Evolutionary conservation across 306 rosid genomes (phyloP).

Genomic region (Ochetophila trinervis): DNA sequence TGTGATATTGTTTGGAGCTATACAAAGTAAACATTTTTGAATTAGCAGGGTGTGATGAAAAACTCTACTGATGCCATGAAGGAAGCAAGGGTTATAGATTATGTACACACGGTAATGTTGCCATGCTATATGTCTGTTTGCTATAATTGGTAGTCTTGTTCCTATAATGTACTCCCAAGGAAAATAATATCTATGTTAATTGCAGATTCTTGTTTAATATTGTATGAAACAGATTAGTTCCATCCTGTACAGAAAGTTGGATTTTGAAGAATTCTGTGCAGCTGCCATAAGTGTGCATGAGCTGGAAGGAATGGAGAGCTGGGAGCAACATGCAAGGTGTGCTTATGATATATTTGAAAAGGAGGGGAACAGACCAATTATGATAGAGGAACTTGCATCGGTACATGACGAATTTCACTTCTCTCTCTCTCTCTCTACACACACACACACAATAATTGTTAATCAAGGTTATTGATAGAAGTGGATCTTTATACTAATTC

Average conservation of each 20-base stretch:
- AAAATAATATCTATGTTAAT: slow-evolving; percentile 5
- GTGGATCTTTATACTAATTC: slow-evolving; percentile 11
- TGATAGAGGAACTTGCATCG: slow-evolving; percentile 90
- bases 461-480: neutral
- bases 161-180: slow-evolving; percentile 5
- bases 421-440: neutral
- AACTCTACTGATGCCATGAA: slow-evolving; percentile 71
- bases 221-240: slow-evolving; percentile 64
- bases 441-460: neutral
- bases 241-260: slow-evolving; percentile 66
- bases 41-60: slow-evolving; percentile 59
- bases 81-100: slow-evolving; percentile 70
- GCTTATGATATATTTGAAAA: slow-evolving; percentile 85
- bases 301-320: slow-evolving; percentile 67
- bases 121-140: slow-evolving; percentile 4
- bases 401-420: slow-evolving; percentile 33
- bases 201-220: slow-evolving; percentile 5
- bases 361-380: slow-evolving; percentile 80
- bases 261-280: slow-evolving; percentile 89
- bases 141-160: neutral
- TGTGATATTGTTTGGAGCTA: slow-evolving; percentile 15
- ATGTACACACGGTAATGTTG: slow-evolving; percentile 54
- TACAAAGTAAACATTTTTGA: slow-evolving; percentile 19
- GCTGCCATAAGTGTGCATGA: slow-evolving; percentile 85
- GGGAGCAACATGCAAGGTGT: slow-evolving; percentile 85